phyloP scores from a whole-genome alignment of 192 early-diverging fungal genomes.

The Phycomyces nitens region DNA sequence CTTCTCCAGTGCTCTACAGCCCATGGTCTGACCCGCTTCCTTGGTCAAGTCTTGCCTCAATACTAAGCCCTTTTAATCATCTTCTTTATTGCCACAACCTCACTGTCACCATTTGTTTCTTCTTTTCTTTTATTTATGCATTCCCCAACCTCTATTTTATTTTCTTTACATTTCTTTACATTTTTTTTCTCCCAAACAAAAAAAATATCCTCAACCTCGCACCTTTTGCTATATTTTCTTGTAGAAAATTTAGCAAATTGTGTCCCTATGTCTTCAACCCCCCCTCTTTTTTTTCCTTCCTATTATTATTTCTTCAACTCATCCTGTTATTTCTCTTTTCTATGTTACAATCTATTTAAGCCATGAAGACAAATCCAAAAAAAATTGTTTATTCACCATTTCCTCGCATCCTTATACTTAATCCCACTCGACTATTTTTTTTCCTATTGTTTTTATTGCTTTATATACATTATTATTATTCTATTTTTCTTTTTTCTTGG shows the following conservation, averaged over 20 bases:
- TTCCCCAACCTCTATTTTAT: not conserved
- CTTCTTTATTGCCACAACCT: not conserved
- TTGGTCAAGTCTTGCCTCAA: slow-evolving; percentile 29
- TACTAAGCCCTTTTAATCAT: slow-evolving; percentile 2
- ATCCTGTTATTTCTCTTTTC: not conserved
- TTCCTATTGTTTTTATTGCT: slow-evolving; percentile 1
- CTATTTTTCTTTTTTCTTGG: not conserved
- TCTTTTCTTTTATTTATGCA: slow-evolving; percentile 2
- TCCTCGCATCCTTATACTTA: not conserved
- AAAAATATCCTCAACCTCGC: not conserved
- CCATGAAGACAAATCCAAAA: not conserved
- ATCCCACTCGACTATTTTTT: not conserved
- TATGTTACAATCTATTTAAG: not conserved
- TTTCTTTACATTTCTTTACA: not conserved
- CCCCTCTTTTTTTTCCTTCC: not conserved
- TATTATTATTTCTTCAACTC: not conserved
- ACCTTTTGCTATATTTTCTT: too few relatives aligned
- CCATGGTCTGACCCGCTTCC: slow-evolving; percentile 28
- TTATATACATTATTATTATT: slow-evolving; percentile 3
- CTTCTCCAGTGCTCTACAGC: slow-evolving; percentile 27
- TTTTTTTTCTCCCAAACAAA: too few relatives aligned
- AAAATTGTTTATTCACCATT: not conserved
- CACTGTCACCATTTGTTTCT: slow-evolving; percentile 1
- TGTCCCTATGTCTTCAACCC: not conserved
- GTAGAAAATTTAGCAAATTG: not conserved